phyloP scores from a whole-genome alignment of 2,329 filamentous ascomycete genomes.

The Aureobasidium namibiae region DNA sequence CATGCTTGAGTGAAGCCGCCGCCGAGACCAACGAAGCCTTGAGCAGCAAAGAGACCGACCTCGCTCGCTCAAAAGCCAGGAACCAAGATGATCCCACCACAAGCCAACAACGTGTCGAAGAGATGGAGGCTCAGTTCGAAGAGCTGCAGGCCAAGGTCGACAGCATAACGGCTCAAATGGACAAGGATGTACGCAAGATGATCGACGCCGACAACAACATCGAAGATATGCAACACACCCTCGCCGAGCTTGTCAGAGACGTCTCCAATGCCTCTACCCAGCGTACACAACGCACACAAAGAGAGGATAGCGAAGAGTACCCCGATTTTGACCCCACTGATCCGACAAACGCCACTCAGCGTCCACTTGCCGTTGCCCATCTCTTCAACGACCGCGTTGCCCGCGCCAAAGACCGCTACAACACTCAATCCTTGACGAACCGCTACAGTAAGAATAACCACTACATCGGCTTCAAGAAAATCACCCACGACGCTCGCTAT shows the following conservation, averaged over 20 bases:
- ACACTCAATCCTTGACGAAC: conserved; percentile 27
- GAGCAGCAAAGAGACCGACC: conserved; percentile 25
- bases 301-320: conserved; percentile 27
- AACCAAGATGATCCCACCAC: conserved; percentile 29
- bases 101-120: conserved; percentile 20
- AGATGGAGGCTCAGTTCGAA: conserved; percentile 33
- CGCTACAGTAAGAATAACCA: conserved; percentile 53
- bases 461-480: conserved; percentile 53
- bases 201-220: conserved; percentile 49
- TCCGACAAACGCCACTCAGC: conserved; percentile 28
- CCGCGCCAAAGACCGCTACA: conserved; percentile 36
- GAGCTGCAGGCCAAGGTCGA: conserved; percentile 38
- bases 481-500: conserved; percentile 54
- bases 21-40: conserved; percentile 50
- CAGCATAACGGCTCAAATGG: conserved; percentile 46
- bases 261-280: conserved; percentile 27
- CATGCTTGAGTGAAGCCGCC: conserved; percentile 41
- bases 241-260: conserved; percentile 36
- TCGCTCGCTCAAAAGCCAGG: conserved; percentile 15
- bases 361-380: conserved; percentile 26
- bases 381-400: conserved; percentile 31
- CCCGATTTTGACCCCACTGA: conserved; percentile 33
- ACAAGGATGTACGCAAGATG: conserved; percentile 48
- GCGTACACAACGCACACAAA: conserved; percentile 31
- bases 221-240: conserved; percentile 33